Base-by-base conservation (phyloP, 2,329 filamentous ascomycete genomes). In the Pseudonectria buxi region DNA sequence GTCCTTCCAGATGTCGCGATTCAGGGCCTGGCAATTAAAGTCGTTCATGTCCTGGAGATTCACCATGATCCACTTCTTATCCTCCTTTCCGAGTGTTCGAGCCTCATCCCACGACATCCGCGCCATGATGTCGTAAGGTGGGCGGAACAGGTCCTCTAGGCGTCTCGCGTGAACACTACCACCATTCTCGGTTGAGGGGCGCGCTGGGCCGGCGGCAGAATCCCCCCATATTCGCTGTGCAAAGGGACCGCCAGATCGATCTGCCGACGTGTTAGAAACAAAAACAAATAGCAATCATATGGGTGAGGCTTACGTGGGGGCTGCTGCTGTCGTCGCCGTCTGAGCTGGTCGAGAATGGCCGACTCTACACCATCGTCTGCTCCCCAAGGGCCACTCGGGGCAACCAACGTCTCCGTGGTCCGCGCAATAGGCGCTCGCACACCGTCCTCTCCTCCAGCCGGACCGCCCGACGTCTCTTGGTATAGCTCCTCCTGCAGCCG, bases 1-100 rank as follows among this genome's bases (percentile, higher is more conserved):
- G 49, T 95, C 84, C 63, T 95, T 95, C 92, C 92, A 98, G 35
- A 96, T 79, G 57, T 98, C 92, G 29, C 92, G 77, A 57, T 98
- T 98, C 13, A 98, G 69, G 3, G 86, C 76, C 58, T 98, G 92
- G 60, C 92, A 98, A 60, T 92, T 85, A 59, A 98, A 98, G 53
- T 95, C 81, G 25, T 85, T 85, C 46, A 86, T 78, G 56, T 98
- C 89, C 62, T 98, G 92, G 12, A 98, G 80, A 57, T 98, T 96
- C 43, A 95, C 87, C 49, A 98, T 63, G 31, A 98, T 76, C 92
- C 92, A 98, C 61, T 94, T 95, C 68, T 87, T 81, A 18, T 81
- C 74, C 30, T 88, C 84, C 57, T 92, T 94, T 41, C 90, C 92
- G 50, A 88, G 72, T 12, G 89, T 77, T 35, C 92, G 78, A 11